Percentiles rank a stretch among this genome's conserved stretches.
These are phyloP conservation scores for Xylaria sp. DNA, from an alignment of 2,329 filamentous ascomycete genomes.

Conservation along the genomic window DNA sequence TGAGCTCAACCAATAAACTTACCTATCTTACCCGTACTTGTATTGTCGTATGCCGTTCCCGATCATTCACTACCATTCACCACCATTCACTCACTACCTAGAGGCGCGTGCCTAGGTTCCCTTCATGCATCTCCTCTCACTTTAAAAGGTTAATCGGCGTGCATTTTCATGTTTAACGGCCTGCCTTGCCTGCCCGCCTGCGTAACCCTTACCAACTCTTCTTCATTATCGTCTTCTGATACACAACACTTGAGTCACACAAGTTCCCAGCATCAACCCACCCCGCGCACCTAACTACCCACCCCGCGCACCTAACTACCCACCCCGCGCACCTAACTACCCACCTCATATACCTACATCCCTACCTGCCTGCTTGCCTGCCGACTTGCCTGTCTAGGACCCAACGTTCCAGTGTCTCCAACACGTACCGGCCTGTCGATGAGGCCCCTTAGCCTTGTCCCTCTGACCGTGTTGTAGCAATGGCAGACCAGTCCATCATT, in stretches of 20 bases:
- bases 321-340: not conserved
- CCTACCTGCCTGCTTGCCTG: constrained; percentile 1
- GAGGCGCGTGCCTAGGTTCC: constrained; percentile 13
- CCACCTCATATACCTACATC: not conserved
- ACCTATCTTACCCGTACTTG: no score
- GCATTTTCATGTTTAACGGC: not conserved
- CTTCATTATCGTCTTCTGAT: not conserved
- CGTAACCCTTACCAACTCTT: not conserved
- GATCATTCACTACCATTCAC: no score
- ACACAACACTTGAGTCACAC: not conserved
- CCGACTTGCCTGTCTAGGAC: not conserved
- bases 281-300: not conserved
- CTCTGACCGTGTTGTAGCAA: constrained; percentile 51
- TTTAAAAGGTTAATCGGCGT: constrained; percentile 1
- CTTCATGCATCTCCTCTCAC: not conserved
- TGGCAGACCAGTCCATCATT: constrained; percentile 88
- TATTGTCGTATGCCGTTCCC: constrained; percentile 3
- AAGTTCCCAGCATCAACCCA: constrained; percentile 1
- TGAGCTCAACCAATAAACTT: constrained; percentile 16
- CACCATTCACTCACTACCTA: not conserved
- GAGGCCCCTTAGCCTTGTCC: constrained; percentile 28
- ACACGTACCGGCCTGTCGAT: constrained; percentile 21
- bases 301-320: not conserved
- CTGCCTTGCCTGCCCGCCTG: not conserved
- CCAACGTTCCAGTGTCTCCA: constrained; percentile 2